These are phyloP conservation scores for Lodderomyces beijingensis DNA, from an alignment of 1,139 yeast genomes.

Conservation along the genomic window DNA sequence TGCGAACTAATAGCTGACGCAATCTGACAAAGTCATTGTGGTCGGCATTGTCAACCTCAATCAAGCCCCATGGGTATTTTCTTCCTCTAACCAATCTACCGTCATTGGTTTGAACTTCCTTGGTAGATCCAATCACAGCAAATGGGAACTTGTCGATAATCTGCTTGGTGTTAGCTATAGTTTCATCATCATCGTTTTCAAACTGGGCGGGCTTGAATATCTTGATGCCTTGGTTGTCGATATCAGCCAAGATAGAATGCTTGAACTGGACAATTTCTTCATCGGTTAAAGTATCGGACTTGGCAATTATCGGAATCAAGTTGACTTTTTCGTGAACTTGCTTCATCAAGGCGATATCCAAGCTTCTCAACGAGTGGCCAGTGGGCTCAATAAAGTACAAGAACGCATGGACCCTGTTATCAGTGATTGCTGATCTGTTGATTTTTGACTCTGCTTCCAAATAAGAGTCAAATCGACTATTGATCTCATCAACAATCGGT, in stretches of 20 bases:
- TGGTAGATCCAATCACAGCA: conserved; percentile 91
- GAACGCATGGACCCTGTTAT: conserved; percentile 82
- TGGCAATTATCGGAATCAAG: conserved; percentile 90
- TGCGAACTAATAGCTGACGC: conserved; percentile 85
- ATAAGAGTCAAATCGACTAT: conserved; percentile 77
- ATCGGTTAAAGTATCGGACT: conserved; percentile 88
- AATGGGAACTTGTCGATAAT: conserved; percentile 77
- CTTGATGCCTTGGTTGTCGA: conserved; percentile 69
- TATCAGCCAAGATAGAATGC: conserved; percentile 69
- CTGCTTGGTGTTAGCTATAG: conserved; percentile 58
- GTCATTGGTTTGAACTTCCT: conserved; percentile 64
- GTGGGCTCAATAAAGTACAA: conserved; percentile 94
- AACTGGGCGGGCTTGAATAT: conserved; percentile 76
- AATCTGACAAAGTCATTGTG: conserved; percentile 92
- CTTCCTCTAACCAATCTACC: conserved; percentile 90
- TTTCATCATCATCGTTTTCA: conserved; percentile 86
- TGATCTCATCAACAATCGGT: conserved; percentile 89
- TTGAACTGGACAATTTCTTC: conserved; percentile 80
- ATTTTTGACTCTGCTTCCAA: conserved; percentile 89
- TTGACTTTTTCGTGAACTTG: conserved; percentile 88
- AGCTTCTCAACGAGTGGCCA: conserved; percentile 85
- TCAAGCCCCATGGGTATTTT: conserved; percentile 95
- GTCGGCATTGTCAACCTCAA: conserved; percentile 91
- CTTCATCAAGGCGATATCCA: conserved; percentile 87
- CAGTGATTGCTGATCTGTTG: conserved; percentile 67